Evolutionary conservation across 768 basidiomycete genomes (phyloP), one percentile per base, ranked within the genome.

Genomic region (Panaeolus papilionaceus): DNA sequence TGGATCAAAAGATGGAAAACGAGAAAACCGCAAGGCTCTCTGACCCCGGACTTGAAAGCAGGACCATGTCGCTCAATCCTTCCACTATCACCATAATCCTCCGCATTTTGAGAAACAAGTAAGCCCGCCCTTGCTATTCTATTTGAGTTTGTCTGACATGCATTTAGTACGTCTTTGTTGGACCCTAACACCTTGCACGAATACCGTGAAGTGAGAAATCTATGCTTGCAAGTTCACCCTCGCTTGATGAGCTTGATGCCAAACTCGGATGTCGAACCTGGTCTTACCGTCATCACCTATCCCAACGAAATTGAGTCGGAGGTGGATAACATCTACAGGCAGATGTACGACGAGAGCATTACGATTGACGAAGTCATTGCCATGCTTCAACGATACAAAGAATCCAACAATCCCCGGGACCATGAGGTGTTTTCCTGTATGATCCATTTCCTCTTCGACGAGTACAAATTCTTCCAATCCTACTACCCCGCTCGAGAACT

Each of bases 401-500:
- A 86, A 62, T 96, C 96, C 38, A 84, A 87, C 38, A 93, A 92
- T 71, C 80, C 90, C 54, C 89, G 90, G 66, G 96, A 98, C 72
- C 95, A 97, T 76, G 95, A 99, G 80, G 89, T 98, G 69, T 98
- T 98, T 76, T 98, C 96, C n/a, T 98, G 96, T 88, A 98, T 98
- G 90, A 91, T 99, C 63, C 96, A 98, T 82, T 97, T 98, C 84
- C 88, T 99, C 51, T 98, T 99, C 80, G 98, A 99, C 88, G 98
- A 99, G 81, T 98, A 98, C 89, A 96, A 96, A 75, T 99, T 98
- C 85, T 98, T 99, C 88, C 95, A 97, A 76, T 92, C 93, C 45
- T 98, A 92, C 79, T 95, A 95, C 74, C 98, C 98, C 28, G 85
- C 93, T 44, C 92, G 96, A 71, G 96, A 99, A 80, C 86, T 99